Conservation (phyloP, 2,329 filamentous ascomycete species). For the Claviceps quebecensis region DNA sequence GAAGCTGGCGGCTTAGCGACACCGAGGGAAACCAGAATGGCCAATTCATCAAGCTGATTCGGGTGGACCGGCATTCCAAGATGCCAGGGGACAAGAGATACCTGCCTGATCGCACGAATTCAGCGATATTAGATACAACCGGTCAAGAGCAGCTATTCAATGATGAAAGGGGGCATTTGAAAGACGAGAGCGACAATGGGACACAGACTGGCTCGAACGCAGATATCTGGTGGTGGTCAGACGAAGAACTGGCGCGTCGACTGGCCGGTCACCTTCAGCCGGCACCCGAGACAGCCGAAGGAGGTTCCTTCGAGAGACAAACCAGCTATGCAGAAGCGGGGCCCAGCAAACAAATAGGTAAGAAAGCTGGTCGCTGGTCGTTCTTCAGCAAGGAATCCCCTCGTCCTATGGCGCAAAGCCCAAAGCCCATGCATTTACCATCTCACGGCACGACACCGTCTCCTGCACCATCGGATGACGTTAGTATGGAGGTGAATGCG, state of each 20-base stretch:
- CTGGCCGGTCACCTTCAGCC: constrained; percentile 31
- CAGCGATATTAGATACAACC: not conserved
- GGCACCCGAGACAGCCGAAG: constrained; percentile 6
- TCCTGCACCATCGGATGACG: constrained; percentile 9
- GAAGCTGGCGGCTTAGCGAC: constrained; percentile 22
- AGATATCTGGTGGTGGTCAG: constrained; percentile 29
- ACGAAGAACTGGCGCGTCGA: constrained; percentile 31
- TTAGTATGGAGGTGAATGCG: constrained; percentile 27
- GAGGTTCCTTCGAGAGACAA: constrained; percentile 11
- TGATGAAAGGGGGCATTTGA: constrained; percentile 8
- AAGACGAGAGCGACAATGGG: constrained; percentile 10
- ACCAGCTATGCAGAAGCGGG: constrained; percentile 18
- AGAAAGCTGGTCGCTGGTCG: constrained; percentile 14
- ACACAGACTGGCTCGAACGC: not conserved
- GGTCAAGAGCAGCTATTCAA: not conserved
- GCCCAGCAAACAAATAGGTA: constrained; percentile 17
- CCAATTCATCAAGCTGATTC: constrained; percentile 19
- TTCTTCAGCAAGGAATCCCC: constrained; percentile 15
- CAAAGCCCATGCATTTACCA: not conserved
- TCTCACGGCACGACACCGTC: not conserved
- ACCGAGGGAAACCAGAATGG: constrained; percentile 15
- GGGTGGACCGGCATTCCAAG: constrained; percentile 13
- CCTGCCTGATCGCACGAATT: not conserved
- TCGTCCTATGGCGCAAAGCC: not conserved
- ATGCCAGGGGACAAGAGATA: not conserved